Base-by-base conservation (phyloP, 257 asterid species). In the Ilex asprella region DNA sequence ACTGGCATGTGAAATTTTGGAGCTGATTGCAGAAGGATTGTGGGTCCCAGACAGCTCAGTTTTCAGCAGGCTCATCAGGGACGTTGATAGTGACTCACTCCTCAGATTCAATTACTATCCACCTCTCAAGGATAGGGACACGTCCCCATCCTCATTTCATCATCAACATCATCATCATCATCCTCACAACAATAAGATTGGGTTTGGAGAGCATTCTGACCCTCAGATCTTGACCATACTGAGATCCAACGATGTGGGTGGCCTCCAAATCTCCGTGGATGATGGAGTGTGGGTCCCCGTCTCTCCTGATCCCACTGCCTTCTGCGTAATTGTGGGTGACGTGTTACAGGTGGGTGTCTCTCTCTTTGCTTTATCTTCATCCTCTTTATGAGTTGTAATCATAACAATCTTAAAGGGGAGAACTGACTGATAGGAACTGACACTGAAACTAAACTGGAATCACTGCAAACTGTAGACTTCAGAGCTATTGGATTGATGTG, bases 171-270 rank as follows among this genome's bases (percentile, higher is more conserved):
- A 31, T 41, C 35, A 11, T 15, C n/a, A 39, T 30, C 55, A n/a
- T 7, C 12, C 1, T 32, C 51, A 31, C 2, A 32, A 2, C 16
- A 58, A 31, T 16, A 68, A 30, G 63, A 68, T 86, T 59, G 97
- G 95, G 0, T 86, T 89, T 39, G 97, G 97, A 39, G 95, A 82
- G 77, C 97, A 89, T 39, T 86, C 95, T 6, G 97, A 89, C 79
- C 97, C 97, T 81, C 97, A 84, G 78, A 89, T 89, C 74, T 32
- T 89, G 70, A 89, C 97, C 60, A 56, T 84, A 5, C n/a, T 79
- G 59, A 73, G 76, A 82, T 86, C 92, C 71, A 84, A 84, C 73
- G 80, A 46, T 1, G 92, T 78, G 0, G 60, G 71, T 10, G 95
- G 95, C 31, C 89, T 84, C 70, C 89, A 86, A 59, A 76, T 86